phyloP scores from a whole-genome alignment of 352 stramenopile genomes.

The Aphanomyces invadans region DNA sequence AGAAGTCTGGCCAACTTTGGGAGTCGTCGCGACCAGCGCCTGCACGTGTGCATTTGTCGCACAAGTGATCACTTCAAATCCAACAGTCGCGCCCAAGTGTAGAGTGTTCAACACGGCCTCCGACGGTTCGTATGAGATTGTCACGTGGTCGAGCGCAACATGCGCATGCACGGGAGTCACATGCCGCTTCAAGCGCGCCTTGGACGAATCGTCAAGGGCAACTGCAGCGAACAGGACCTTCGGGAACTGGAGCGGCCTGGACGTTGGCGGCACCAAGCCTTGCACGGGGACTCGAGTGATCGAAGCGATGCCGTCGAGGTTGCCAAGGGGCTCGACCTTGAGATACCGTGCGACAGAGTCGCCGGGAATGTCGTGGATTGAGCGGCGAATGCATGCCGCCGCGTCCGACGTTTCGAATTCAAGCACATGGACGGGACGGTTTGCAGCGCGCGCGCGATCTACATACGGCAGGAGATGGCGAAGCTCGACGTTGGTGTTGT shows the following conservation, averaged over 20 bases:
- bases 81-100: constrained; percentile 10
- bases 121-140: constrained; percentile 2
- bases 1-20: not conserved
- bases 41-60: not conserved
- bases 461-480: constrained; percentile 10
- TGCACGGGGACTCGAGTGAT: not conserved
- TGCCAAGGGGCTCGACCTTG: not conserved
- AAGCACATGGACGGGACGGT: not conserved
- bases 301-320: not conserved
- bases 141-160: constrained; percentile 11
- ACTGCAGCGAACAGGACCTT: constrained; percentile 1
- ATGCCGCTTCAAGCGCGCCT: not conserved
- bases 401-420: not conserved
- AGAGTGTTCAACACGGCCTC: not conserved
- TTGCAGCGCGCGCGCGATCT: not conserved
- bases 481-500: constrained; percentile 21
- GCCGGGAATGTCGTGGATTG: constrained; percentile 3
- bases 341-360: not conserved
- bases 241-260: not conserved
- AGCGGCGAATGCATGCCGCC: constrained; percentile 9
- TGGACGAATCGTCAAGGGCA: constrained; percentile 11
- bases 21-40: not conserved
- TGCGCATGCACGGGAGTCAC: constrained; percentile 1
- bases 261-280: not conserved
- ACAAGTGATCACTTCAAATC: not conserved